phyloP scores from a whole-genome alignment of 345 rosid genomes.

The Punica granatum region DNA sequence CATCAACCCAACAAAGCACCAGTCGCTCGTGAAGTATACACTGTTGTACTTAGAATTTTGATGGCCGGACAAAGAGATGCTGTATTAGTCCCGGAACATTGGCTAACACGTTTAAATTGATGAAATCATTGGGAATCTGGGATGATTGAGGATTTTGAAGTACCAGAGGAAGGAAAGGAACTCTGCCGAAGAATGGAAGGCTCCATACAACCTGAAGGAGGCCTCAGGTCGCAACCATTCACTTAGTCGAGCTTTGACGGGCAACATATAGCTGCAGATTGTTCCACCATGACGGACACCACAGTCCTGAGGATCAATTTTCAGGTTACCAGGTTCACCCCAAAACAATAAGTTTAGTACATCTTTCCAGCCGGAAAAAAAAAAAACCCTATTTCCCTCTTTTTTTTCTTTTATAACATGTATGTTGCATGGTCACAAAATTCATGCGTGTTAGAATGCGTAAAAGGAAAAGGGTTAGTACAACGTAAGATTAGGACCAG shows the following conservation, averaged over 20 bases:
- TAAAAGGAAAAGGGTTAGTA: background rate
- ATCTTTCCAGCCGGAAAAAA: too few species aligned
- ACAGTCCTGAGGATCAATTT: background rate
- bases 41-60: too few species aligned
- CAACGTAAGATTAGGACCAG: conserved; percentile 5
- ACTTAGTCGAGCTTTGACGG: background rate
- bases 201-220: background rate
- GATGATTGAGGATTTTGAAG: conserved; percentile 9
- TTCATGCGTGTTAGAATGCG: background rate
- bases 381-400: too few species aligned
- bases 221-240: background rate
- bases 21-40: too few species aligned
- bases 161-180: conserved; percentile 5
- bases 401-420: too few species aligned
- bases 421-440: background rate
- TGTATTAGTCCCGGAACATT: too few species aligned
- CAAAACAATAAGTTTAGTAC: too few species aligned
- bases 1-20: too few species aligned
- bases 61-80: too few species aligned
- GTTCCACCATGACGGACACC: conserved; percentile 7
- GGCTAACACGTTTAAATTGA: background rate
- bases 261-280: background rate
- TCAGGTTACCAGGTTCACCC: background rate
- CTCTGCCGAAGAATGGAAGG: background rate
- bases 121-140: conserved; percentile 4